Evolutionary conservation across 148 eudicot genomes (phyloP).

Genomic region (Chenopodium quinoa): DNA sequence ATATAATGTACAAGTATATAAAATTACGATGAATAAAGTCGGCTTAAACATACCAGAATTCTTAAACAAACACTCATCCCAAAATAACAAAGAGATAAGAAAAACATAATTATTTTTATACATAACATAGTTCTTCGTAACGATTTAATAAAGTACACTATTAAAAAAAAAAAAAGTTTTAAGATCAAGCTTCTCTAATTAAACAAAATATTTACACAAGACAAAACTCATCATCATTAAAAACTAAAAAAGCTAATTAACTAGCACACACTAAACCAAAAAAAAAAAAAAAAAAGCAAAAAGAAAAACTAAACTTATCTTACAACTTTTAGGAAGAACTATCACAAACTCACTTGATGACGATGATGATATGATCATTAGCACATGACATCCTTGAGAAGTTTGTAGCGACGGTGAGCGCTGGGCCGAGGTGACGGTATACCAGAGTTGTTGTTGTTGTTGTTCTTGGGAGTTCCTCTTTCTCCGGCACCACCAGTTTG

Average conservation of each 20-base stretch:
- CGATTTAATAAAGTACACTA: conserved; percentile 8
- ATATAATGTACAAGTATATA: background rate
- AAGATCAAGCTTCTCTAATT: conserved; percentile 16
- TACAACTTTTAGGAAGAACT: conserved; percentile 5
- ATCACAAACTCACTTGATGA: background rate
- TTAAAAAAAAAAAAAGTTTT: background rate
- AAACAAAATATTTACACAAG: conserved; percentile 28
- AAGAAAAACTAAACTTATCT: background rate
- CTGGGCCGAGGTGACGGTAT: conserved; percentile 31
- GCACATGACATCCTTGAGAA: conserved; percentile 56
- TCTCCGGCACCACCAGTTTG: background rate
- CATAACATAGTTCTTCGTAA: background rate
- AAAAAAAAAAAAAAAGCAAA: conserved; percentile 2
- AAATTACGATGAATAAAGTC: background rate
- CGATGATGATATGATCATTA: background rate
- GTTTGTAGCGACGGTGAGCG: conserved; percentile 42
- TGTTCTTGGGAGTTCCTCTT: background rate
- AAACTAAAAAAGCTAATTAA: background rate
- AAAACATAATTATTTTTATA: no score
- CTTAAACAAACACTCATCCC: background rate
- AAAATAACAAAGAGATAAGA: no score
- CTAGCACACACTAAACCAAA: background rate
- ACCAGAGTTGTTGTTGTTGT: conserved; percentile 20
- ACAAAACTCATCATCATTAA: conserved; percentile 22
- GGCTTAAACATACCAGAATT: background rate